These are phyloP conservation scores for Kodamaea fukazawae DNA, from an alignment of 805 yeast species.

Conservation along the genomic window DNA sequence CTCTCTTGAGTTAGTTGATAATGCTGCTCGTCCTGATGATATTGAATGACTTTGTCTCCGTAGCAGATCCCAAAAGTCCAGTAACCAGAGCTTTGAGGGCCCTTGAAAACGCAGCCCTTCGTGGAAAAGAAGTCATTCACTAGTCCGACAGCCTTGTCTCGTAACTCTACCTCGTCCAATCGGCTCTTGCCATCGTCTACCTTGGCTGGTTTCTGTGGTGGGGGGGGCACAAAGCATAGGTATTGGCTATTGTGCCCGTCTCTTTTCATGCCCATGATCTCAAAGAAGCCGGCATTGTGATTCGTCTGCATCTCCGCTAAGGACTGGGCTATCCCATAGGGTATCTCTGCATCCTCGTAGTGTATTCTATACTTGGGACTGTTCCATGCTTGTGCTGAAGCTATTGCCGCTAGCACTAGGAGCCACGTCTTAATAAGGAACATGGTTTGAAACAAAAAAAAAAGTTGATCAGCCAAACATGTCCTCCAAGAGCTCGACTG, in stretches of 20 bases:
- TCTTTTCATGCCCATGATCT: conserved; percentile 14
- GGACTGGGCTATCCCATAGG: conserved; percentile 13
- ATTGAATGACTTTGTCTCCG: conserved; percentile 49
- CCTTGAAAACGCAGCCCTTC: conserved; percentile 22
- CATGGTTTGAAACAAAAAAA: background rate
- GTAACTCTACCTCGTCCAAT: conserved; percentile 12
- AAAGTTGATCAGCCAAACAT: background rate
- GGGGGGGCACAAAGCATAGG: conserved; percentile 22
- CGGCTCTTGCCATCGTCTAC: background rate
- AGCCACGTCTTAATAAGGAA: conserved; percentile 1
- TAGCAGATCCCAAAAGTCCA: conserved; percentile 55
- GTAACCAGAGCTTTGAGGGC: conserved; percentile 38
- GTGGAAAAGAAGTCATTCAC: conserved; percentile 18
- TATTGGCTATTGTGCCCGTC: conserved; percentile 11
- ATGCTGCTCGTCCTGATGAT: conserved; percentile 34
- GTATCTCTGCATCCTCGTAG: conserved; percentile 17
- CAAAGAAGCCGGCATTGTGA: conserved; percentile 15
- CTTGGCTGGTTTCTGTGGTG: background rate
- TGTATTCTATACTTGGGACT: conserved; percentile 17
- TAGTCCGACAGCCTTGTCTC: conserved; percentile 15
- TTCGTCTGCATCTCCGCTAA: conserved; percentile 10
- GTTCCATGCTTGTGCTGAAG: background rate
- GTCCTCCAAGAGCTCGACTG: no score
- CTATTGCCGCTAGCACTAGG: background rate
- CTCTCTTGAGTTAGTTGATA: conserved; percentile 27